These are phyloP conservation scores for Aspergillus fischeri DNA, from an alignment of 2,329 filamentous ascomycete species.

Conservation along the genomic window DNA sequence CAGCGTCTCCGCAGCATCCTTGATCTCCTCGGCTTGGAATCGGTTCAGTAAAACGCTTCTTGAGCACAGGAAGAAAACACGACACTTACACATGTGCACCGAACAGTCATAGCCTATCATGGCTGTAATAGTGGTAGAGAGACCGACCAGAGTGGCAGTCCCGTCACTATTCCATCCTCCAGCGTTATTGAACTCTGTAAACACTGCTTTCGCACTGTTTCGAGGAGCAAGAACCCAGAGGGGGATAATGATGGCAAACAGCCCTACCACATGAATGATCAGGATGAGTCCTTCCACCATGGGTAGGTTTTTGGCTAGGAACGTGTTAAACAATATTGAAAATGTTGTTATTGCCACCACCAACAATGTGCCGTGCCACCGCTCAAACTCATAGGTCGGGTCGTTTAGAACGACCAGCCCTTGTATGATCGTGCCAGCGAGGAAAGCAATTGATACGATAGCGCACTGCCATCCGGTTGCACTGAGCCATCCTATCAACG, in stretches of 20 bases:
- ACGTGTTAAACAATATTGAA: conserved; percentile 41
- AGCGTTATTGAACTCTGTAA: conserved; percentile 39
- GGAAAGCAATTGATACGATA: conserved; percentile 41
- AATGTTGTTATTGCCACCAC: conserved; percentile 38
- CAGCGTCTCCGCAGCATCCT: conserved; percentile 47
- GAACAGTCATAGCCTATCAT: conserved; percentile 42
- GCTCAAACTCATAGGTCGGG: conserved; percentile 35
- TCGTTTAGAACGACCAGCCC: conserved; percentile 44
- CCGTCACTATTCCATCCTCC: conserved; percentile 39
- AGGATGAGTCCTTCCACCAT: conserved; percentile 39
- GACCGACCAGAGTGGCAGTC: conserved; percentile 38
- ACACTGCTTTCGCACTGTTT: conserved; percentile 35
- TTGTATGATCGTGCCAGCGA: conserved; percentile 45
- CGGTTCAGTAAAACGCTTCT: conserved; percentile 5
- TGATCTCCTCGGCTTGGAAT: conserved; percentile 37
- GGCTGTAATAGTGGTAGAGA: conserved; percentile 37
- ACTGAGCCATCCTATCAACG: conserved; percentile 38
- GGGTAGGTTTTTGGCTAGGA: conserved; percentile 36
- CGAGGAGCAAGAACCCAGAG: conserved; percentile 41
- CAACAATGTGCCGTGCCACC: conserved; percentile 45
- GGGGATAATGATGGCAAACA: conserved; percentile 43
- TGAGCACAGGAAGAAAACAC: neutral
- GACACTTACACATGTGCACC: conserved; percentile 43
- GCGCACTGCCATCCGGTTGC: conserved; percentile 45
- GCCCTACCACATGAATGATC: conserved; percentile 40